Percentiles rank a stretch among this genome's conserved stretches.
Conservation (phyloP, 2,329 filamentous ascomycete species). For the Diplodia scrobiculata region DNA sequence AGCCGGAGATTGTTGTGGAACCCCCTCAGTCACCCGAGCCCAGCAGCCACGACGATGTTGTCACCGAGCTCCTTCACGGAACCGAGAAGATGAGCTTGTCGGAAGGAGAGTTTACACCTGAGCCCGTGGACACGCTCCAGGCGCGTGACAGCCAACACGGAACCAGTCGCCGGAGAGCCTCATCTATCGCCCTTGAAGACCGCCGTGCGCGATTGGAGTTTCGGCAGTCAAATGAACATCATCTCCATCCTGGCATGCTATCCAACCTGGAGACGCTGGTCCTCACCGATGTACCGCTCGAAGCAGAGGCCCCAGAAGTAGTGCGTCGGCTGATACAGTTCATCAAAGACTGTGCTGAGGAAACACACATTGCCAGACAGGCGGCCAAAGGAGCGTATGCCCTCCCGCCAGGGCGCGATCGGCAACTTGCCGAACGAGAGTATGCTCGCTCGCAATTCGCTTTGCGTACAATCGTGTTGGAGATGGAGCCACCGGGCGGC, state of each 20-base stretch:
- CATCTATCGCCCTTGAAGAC: constrained; percentile 32
- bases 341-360: constrained; percentile 60
- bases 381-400: constrained; percentile 60
- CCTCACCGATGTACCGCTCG: constrained; percentile 59
- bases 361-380: constrained; percentile 55
- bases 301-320: constrained; percentile 43
- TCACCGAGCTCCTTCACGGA: background rate
- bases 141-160: background rate
- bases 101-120: background rate
- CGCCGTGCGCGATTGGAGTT: constrained; percentile 38
- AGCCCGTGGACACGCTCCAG: background rate
- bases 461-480: constrained; percentile 58
- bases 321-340: constrained; percentile 53
- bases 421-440: constrained; percentile 53
- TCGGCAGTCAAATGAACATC: constrained; percentile 39
- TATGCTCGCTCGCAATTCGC: constrained; percentile 58
- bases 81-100: background rate
- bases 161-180: background rate
- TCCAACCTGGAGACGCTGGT: constrained; percentile 58
- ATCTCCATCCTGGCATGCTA: constrained; percentile 58
- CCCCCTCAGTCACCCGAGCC: constrained; percentile 37
- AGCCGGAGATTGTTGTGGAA: constrained; percentile 34
- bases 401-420: constrained; percentile 59
- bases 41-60: constrained; percentile 30
- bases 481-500: constrained; percentile 46